phyloP scores from a whole-genome alignment of 1,139 yeast species.

The Pneumocystis jirovecii region DNA sequence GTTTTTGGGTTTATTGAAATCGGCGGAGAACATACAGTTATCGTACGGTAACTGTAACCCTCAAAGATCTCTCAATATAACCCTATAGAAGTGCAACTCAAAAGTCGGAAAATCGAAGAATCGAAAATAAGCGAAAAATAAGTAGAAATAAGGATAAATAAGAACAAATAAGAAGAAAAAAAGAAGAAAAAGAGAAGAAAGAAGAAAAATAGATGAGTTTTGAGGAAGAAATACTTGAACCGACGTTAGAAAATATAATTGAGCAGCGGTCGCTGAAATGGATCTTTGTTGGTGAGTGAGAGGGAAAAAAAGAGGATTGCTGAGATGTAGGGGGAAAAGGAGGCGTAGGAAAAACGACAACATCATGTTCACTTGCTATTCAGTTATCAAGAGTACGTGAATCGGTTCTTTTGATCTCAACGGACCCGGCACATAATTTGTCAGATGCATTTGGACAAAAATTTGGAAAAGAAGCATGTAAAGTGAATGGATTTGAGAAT shows the following conservation, averaged over 20 bases:
- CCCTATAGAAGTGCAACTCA: too few species aligned
- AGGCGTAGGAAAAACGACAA: constrained; percentile 97
- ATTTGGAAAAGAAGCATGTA: constrained; percentile 89
- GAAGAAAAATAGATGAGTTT: background rate
- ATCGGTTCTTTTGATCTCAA: constrained; percentile 75
- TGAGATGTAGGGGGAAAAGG: constrained; percentile 69
- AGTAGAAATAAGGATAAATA: too few species aligned
- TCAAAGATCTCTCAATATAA: too few species aligned
- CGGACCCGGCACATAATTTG: constrained; percentile 95
- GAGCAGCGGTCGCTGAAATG: constrained; percentile 53
- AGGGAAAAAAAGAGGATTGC: too few species aligned
- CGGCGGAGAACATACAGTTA: too few species aligned
- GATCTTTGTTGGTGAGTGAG: constrained; percentile 50
- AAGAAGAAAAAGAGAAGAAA: background rate
- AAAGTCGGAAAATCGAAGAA: too few species aligned
- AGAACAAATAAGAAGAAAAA: too few species aligned
- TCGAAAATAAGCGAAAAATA: too few species aligned
- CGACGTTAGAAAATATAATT: constrained; percentile 28
- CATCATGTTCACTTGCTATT: constrained; percentile 87
- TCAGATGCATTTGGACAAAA: constrained; percentile 97
- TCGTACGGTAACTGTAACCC: too few species aligned
- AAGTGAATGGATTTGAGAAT: constrained; percentile 75
- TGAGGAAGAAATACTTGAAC: constrained; percentile 21
- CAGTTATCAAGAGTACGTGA: constrained; percentile 72
- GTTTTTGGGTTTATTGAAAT: too few species aligned